Conservation (phyloP, 2,329 filamentous ascomycete species). For the Mariannaea elegans region DNA sequence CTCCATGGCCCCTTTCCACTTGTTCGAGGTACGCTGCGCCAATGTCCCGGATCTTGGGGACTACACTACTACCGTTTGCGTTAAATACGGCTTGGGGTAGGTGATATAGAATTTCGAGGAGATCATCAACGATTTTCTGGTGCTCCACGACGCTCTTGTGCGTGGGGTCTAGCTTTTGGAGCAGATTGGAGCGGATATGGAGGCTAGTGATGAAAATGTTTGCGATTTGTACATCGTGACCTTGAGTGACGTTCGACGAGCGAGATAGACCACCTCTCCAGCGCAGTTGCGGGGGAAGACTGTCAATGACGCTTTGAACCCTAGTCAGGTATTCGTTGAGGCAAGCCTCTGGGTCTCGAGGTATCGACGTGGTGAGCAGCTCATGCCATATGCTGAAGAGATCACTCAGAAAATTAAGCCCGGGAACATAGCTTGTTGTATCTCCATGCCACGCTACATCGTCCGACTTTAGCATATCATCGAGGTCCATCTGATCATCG, state of each 20-base stretch:
- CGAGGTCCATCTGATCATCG: constrained; percentile 44
- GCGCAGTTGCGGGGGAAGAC: constrained; percentile 44
- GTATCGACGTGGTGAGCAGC: constrained; percentile 29
- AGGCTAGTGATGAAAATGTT: constrained; percentile 50
- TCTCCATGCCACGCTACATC: constrained; percentile 45
- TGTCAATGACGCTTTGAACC: constrained; percentile 43
- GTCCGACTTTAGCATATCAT: not conserved
- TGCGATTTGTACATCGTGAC: constrained; percentile 49
- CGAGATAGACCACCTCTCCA: constrained; percentile 49
- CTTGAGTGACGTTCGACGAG: constrained; percentile 40
- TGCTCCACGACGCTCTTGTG: constrained; percentile 33
- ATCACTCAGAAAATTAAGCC: constrained; percentile 44
- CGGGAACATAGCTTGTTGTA: constrained; percentile 43
- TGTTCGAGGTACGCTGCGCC: constrained; percentile 47
- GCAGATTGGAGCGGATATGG: constrained; percentile 47
- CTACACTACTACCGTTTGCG: constrained; percentile 44
- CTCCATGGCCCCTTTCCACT: constrained; percentile 25
- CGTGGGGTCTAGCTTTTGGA: constrained; percentile 43
- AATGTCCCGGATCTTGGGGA: constrained; percentile 50
- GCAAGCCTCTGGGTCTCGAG: constrained; percentile 14
- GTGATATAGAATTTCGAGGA: constrained; percentile 48
- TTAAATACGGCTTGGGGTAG: constrained; percentile 45
- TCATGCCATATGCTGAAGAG: constrained; percentile 48
- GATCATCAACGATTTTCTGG: constrained; percentile 45
- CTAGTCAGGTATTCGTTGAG: constrained; percentile 26